phyloP scores from a whole-genome alignment of 2,329 filamentous ascomycete genomes.

The Talaromyces amestolkiae region DNA sequence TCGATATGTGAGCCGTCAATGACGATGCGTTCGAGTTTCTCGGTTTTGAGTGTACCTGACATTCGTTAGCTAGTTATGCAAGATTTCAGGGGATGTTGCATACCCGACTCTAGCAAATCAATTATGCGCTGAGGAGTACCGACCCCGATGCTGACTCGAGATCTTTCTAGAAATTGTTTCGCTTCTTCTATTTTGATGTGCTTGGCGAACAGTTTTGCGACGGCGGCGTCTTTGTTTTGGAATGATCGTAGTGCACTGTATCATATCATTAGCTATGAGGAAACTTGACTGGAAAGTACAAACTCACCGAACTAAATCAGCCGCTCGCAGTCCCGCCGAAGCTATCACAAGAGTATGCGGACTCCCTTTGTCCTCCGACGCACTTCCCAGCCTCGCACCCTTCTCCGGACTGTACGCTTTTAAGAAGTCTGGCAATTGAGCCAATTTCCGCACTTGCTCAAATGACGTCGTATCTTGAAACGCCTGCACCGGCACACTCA shows the following conservation, averaged over 20 bases:
- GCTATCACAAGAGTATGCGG: conserved; percentile 90
- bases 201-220: conserved; percentile 95
- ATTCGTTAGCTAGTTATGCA: background rate
- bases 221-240: conserved; percentile 70
- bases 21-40: conserved; percentile 73
- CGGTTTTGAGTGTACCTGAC: conserved; percentile 65
- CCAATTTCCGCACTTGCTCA: conserved; percentile 60
- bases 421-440: conserved; percentile 75
- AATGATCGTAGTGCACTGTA: conserved; percentile 69
- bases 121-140: conserved; percentile 82
- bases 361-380: conserved; percentile 66
- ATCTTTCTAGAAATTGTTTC: conserved; percentile 68
- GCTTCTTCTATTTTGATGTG: conserved; percentile 95
- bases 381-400: conserved; percentile 59
- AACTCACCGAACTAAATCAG: conserved; percentile 72
- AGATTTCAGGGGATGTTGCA: background rate
- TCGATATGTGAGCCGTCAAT: conserved; percentile 92
- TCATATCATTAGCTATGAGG: background rate
- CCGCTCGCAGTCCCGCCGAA: conserved; percentile 77
- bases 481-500: conserved; percentile 70
- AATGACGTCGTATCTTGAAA: conserved; percentile 80
- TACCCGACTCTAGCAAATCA: conserved; percentile 79
- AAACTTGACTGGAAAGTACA: conserved; percentile 9
- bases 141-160: conserved; percentile 76
- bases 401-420: conserved; percentile 58